Base-by-base conservation (phyloP, 805 yeast species). In the Metschnikowia matae region DNA sequence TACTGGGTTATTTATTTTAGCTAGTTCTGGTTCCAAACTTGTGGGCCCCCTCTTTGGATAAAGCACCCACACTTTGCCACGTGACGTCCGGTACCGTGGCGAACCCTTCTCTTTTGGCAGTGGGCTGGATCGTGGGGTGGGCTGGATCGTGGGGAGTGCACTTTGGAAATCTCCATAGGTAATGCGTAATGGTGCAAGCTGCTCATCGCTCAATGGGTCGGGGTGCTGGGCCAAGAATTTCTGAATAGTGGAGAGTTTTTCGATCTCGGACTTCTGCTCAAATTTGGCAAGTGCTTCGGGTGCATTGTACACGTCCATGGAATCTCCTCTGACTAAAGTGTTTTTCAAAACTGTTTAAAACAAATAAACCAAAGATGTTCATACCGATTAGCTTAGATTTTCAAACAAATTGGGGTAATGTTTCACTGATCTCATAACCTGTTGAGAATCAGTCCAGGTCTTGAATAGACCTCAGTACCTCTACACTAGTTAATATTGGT, bases 1-100 rank as follows among this genome's bases (percentile, higher is more conserved):
- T n/a, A n/a, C n/a, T n/a, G n/a, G n/a, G n/a, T n/a, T n/a, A n/a
- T n/a, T n/a, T n/a, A n/a, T n/a, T n/a, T n/a, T n/a, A n/a, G n/a
- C n/a, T n/a, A n/a, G n/a, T n/a, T n/a, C n/a, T n/a, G n/a, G n/a
- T n/a, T n/a, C n/a, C n/a, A n/a, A n/a, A n/a, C n/a, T n/a, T n/a
- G n/a, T n/a, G n/a, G n/a, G n/a, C n/a, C n/a, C n/a, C n/a, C n/a
- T n/a, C n/a, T n/a, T 81, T 77, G 6, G 81, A 69, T 53, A 94
- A 74, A 0, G 98, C 99, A 55, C 99, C 99, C 34, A 94, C 96
- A 63, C 85, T 87, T 5, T 84, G 80, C 99, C 99, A 94, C 6
- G 96, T 83, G 3, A 94, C 97, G 65, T 94, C 98, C 0, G 99
- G 99, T 11, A 94, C 95, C 0, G 98, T 94, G 0, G 99, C 97